Base-by-base conservation (phyloP, 352 stramenopile genomes). In the Pythium angustatum region DNA sequence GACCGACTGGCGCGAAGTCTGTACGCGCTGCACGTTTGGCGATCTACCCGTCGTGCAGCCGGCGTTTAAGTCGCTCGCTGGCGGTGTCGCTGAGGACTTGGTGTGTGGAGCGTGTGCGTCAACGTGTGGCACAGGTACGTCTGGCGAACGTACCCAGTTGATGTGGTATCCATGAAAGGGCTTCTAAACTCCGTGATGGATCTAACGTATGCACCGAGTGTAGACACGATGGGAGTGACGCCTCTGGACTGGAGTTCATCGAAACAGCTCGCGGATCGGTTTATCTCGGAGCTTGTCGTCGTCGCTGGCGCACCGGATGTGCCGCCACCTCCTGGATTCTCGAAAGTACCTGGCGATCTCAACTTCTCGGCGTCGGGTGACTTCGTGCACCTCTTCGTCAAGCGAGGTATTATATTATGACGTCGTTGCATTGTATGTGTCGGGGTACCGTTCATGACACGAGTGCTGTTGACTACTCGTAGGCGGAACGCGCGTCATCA, bases 321-420 rank as follows among this genome's bases (percentile, higher is more conserved):
- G 3, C 53, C 72, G 41, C 52, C 78, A 4, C 81, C 86, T 11
- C 24, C 63, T 28, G 85, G 84, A 9, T 94, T 81, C 48, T 69
- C 68, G 2, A 85, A 85, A 48, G 38, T 94, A 9, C 63, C 72
- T 19, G 63, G 68, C 4, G 81, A 90, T 53, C 64, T 93, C 19
- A 92, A 93, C 41, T 79, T 79, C 62, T 81, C 72, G 2, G 76
- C 73, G 0, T 83, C 82, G 5, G 86, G 86, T 0, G 73, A 85
- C 50, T 90, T 90, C 62, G 69, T 85, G 38, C 91, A 87, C 60
- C 50, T 94, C 30, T 94, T 84, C 63, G 60, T 90, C 19, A 84
- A 90, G 48, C 70, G 84, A 62, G 80, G 79, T 64, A 68, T 50
- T n/a, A n/a, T n/a, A n/a, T n/a, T n/a, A n/a, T n/a, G n/a, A n/a